Conservation (phyloP, 2,329 filamentous ascomycete species). For the Hypoxylon sp. region DNA sequence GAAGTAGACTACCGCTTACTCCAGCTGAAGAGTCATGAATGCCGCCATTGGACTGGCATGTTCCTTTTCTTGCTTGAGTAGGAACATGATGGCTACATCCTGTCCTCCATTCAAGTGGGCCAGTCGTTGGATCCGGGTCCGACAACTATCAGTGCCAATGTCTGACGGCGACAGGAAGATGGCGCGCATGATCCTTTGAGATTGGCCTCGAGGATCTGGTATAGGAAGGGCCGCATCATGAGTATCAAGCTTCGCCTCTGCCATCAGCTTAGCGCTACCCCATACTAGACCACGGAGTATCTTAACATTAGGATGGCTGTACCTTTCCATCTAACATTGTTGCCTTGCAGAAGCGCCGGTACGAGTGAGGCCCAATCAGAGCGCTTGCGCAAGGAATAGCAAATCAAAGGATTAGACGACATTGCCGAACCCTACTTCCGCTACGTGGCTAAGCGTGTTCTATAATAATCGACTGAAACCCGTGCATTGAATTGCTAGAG, state of each 20-base stretch:
- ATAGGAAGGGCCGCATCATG: conserved; percentile 64
- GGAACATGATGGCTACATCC: conserved; percentile 62
- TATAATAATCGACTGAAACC: background rate
- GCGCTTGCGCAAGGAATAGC: conserved; percentile 52
- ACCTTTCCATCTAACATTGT: conserved; percentile 52
- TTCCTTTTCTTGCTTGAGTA: conserved; percentile 56
- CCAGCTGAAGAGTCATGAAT: conserved; percentile 62
- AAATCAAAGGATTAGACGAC: conserved; percentile 49
- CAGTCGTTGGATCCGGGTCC: conserved; percentile 59
- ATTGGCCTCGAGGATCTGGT: conserved; percentile 15
- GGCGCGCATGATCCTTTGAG: conserved; percentile 54
- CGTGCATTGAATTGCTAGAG: background rate
- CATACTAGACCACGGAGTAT: background rate
- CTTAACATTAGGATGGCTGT: conserved; percentile 7
- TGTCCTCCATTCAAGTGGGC: conserved; percentile 59
- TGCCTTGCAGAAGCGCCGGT: conserved; percentile 46
- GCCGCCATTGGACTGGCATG: conserved; percentile 52
- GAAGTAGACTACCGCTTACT: conserved; percentile 54
- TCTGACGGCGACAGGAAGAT: conserved; percentile 61
- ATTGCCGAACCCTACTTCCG: conserved; percentile 31
- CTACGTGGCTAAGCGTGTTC: conserved; percentile 3
- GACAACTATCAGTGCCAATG: conserved; percentile 50
- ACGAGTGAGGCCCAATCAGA: conserved; percentile 51
- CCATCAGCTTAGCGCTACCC: conserved; percentile 44
- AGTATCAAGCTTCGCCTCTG: conserved; percentile 60